Conservation (phyloP, 2,329 filamentous ascomycete genomes). For the Trichoderma polysporum region DNA sequence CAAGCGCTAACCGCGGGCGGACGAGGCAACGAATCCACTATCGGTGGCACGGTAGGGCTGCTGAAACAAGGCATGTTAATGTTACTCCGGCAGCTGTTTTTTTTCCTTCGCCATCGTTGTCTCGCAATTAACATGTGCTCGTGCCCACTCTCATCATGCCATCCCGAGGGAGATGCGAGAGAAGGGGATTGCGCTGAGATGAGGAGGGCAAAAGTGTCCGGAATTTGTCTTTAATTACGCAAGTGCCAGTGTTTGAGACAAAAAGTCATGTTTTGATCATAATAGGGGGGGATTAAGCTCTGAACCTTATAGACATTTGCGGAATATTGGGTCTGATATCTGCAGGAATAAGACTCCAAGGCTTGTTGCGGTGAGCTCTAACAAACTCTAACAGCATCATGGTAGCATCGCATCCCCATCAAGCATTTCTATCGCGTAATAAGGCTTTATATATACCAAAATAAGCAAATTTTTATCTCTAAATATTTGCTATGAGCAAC, state of each 20-base stretch:
- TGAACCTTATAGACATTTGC: background rate
- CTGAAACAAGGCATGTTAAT: background rate
- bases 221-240: slow-evolving; percentile 7
- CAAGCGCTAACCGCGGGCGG: background rate
- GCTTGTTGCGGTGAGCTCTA: slow-evolving; percentile 8
- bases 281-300: background rate
- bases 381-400: background rate
- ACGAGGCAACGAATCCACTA: slow-evolving; percentile 7
- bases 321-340: background rate
- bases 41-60: background rate
- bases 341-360: too few species aligned
- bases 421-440: background rate
- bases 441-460: background rate
- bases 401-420: background rate
- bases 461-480: background rate
- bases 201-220: background rate
- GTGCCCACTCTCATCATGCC: background rate
- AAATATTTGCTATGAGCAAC: background rate
- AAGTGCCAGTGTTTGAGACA: background rate
- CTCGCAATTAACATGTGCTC: background rate
- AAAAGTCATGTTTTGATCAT: background rate
- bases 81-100: background rate
- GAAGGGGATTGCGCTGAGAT: background rate
- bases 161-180: background rate
- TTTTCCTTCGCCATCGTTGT: background rate